Conservation (phyloP, 2,329 filamentous ascomycete species). For the Dryadomyces quercivorus region DNA sequence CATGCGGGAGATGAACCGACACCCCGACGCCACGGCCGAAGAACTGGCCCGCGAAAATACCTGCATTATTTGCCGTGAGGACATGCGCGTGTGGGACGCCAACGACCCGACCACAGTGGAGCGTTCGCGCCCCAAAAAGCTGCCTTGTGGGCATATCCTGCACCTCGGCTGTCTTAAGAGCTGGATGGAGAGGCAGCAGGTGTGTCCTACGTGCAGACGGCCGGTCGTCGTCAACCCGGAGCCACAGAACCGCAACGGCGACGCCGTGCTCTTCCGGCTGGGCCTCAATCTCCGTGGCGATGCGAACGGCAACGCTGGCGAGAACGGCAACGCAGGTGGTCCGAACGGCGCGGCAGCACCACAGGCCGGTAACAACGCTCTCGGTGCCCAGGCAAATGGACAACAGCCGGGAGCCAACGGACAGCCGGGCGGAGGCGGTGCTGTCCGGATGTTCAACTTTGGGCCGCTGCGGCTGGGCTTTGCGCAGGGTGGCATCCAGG, state of each 20-base stretch:
- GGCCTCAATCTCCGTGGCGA: slow-evolving; percentile 16
- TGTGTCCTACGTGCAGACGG: slow-evolving; percentile 85
- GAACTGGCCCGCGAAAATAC: slow-evolving; percentile 81
- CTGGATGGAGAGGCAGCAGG: slow-evolving; percentile 95
- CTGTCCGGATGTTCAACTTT: slow-evolving; percentile 30
- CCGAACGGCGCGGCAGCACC: background rate
- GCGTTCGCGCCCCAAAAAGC: slow-evolving; percentile 79
- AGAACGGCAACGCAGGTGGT: background rate
- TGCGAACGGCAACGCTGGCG: slow-evolving; percentile 5
- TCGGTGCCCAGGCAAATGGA: background rate
- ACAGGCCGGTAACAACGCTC: background rate
- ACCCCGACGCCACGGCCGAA: slow-evolving; percentile 79
- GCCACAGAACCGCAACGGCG: slow-evolving; percentile 19
- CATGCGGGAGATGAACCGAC: slow-evolving; percentile 87
- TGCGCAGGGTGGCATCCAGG: slow-evolving; percentile 52
- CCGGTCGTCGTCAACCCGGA: slow-evolving; percentile 54
- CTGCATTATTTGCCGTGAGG: slow-evolving; percentile 94
- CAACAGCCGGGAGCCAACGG: background rate
- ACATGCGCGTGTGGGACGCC: slow-evolving; percentile 73
- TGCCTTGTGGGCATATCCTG: slow-evolving; percentile 90
- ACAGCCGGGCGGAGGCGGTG: slow-evolving; percentile 2
- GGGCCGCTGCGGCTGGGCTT: slow-evolving; percentile 67
- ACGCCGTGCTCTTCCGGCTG: slow-evolving; percentile 21
- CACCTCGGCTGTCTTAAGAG: slow-evolving; percentile 91
- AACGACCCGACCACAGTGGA: slow-evolving; percentile 61